Evolutionary conservation across 805 yeast genomes (phyloP), one percentile per base, ranked within the genome.

Genomic region (Candida caryicola): DNA sequence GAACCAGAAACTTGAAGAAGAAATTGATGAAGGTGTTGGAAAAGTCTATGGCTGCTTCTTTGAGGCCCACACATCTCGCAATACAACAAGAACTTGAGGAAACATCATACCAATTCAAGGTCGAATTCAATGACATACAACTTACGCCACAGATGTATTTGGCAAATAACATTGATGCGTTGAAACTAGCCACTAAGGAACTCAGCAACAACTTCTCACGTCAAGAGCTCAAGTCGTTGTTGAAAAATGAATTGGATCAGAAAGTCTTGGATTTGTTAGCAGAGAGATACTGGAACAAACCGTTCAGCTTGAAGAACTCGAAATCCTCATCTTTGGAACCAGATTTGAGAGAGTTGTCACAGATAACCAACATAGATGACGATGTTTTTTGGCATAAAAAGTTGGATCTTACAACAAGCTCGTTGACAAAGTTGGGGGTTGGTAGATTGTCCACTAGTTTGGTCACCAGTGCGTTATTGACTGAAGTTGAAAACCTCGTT

Each of bases 81-180:
- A 91, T 93, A 36, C 86, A 85, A 44, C 90, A 81, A 54, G 99
- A 93, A 60, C 73, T 90, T 31, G 99, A 95, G 58, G 99, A 95
- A 52, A 79, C 97, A 0, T 69, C 93, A 1, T 93, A 93, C 58
- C 81, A 83, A 57, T 93, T 88, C 67, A 93, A 93, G 59, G 99
- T 93, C 17, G 97, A 93, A 60, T 93, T 89, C 63, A 93, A 93
- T 57, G 99, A 93, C 61, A 77, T 97, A 37, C 86, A 84, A 25
- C 71, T 93, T 46, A 93, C 99, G 0, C 95, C 98, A 12, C 93
- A 89, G 54, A 87, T 95, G 41, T 93, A 93, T 56, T 72, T 93
- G 50, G 95, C 97, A 16, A 91, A 86, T 55, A 87, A 93, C 39
- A 78, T 93, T 23, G 99, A 93, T 60, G 68, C 85, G 34, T 72